Base-by-base conservation (phyloP, 305 asterid species). In the Fraxinus greggii region DNA sequence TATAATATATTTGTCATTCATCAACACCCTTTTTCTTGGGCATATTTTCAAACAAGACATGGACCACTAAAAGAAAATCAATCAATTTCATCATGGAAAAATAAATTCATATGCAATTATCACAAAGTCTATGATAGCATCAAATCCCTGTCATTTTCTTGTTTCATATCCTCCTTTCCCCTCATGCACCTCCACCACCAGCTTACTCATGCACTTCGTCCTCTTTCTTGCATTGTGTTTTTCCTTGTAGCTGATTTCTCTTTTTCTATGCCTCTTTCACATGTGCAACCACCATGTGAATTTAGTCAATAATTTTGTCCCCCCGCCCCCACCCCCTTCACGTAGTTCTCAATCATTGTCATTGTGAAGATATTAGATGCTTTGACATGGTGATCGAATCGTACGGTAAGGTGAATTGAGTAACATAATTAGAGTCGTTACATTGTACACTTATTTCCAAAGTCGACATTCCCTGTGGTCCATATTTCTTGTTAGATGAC, bases 211-310 rank as follows among this genome's bases (percentile, higher is more conserved):
- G 38, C 81, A 75, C 78, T 75, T 61, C 79, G 83, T 82, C 83
- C 81, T 77, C 32, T 10, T 42, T 79, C 77, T 61, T 15, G 24
- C 21, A 26, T 2, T 59, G 13, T 31, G 75, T 31, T 70, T 31
- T 29, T 38, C 32, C 63, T 26, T 33, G 31, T 9, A 54, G 79
- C 76, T 38, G 79, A 75, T 84, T 73, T 79, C 79, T 24, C 75
- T 72, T 23, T 67, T 63, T n/a, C 51, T n/a, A 38, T 51, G 76
- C 19, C 78, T 48, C 72, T 74, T 38, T 80, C 42, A 29, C 75
- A 78, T 70, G 78, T 78, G 80, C 80, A 85, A 81, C 84, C 86
- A 88, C 82, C 91, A 83, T 87, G 91, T 88, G 91, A 86, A 81
- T 26, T 67, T 31, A 67, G 79, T 21, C 86, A 81, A 86, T 86